phyloP scores from a whole-genome alignment of 2,329 filamentous ascomycete species.

The Huntiella decipiens region DNA sequence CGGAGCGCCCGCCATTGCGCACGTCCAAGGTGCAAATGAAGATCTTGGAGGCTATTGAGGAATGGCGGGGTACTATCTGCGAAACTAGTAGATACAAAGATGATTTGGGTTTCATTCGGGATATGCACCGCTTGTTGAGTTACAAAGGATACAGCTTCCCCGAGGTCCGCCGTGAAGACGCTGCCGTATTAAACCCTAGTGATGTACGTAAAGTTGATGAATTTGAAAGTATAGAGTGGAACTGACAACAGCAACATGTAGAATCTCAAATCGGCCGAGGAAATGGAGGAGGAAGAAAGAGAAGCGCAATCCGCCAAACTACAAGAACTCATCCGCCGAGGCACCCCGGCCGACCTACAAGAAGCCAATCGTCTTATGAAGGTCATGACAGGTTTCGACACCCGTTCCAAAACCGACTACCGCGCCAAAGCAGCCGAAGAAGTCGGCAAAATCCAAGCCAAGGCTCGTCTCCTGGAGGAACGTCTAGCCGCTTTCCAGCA shows the following conservation, averaged over 20 bases:
- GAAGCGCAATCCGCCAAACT: slow-evolving; percentile 95
- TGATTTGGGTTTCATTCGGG: slow-evolving; percentile 83
- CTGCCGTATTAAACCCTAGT: slow-evolving; percentile 87
- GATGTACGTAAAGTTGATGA: slow-evolving; percentile 45
- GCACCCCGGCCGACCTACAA: slow-evolving; percentile 79
- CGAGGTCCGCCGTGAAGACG: slow-evolving; percentile 79
- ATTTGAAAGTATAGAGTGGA: neutral
- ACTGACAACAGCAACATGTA: slow-evolving; percentile 18
- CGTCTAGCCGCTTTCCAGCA: slow-evolving; percentile 68
- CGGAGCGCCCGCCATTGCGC: slow-evolving; percentile 76
- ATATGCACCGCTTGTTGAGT: slow-evolving; percentile 89
- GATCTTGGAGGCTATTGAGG: slow-evolving; percentile 91
- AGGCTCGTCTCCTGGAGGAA: slow-evolving; percentile 80
- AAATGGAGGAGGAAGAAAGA: slow-evolving; percentile 94
- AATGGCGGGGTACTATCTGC: slow-evolving; percentile 97
- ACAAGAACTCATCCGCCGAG: slow-evolving; percentile 84
- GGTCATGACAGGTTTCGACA: slow-evolving; percentile 96
- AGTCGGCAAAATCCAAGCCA: slow-evolving; percentile 85
- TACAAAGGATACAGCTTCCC: slow-evolving; percentile 97
- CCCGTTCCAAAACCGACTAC: slow-evolving; percentile 88
- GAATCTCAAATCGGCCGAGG: slow-evolving; percentile 90
- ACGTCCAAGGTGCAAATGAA: slow-evolving; percentile 73
- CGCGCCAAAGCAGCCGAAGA: slow-evolving; percentile 94
- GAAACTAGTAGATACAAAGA: slow-evolving; percentile 96
- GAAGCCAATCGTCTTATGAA: slow-evolving; percentile 98